These are phyloP conservation scores for Coemansia sp. DNA, from an alignment of 192 early-diverging fungal species.

Conservation along the genomic window DNA sequence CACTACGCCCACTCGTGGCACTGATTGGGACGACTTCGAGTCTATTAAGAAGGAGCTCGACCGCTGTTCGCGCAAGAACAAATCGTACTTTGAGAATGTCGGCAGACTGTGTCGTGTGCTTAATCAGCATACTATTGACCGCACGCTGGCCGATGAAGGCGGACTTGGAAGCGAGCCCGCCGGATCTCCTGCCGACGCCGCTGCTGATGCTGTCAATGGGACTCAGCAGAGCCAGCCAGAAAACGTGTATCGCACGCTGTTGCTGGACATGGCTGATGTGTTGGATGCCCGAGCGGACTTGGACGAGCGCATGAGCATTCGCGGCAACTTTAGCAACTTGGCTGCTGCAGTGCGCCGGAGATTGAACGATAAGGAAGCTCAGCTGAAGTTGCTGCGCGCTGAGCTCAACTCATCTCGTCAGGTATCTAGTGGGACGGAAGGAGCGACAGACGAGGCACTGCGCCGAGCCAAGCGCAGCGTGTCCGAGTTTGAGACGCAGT, in stretches of 20 bases:
- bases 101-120: constrained; percentile 36
- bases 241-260: constrained; percentile 43
- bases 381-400: constrained; percentile 15
- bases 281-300: constrained; percentile 35
- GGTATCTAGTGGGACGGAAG: not conserved
- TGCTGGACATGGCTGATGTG: constrained; percentile 35
- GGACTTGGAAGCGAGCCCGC: not conserved
- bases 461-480: constrained; percentile 14
- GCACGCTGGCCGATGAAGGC: constrained; percentile 18
- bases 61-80: constrained; percentile 27
- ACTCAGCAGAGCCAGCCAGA: not conserved
- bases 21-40: constrained; percentile 52
- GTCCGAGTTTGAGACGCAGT: constrained; percentile 25
- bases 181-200: not conserved
- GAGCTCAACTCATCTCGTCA: constrained; percentile 20
- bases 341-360: constrained; percentile 36
- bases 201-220: not conserved
- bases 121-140: constrained; percentile 39
- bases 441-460: constrained; percentile 18
- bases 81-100: constrained; percentile 35
- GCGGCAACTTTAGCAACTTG: constrained; percentile 48
- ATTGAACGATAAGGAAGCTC: constrained; percentile 21
- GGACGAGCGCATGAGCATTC: constrained; percentile 42
- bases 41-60: constrained; percentile 43
- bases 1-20: constrained; percentile 35